Evolutionary conservation across 768 basidiomycete genomes (phyloP).

Genomic region (Russula compacta): DNA sequence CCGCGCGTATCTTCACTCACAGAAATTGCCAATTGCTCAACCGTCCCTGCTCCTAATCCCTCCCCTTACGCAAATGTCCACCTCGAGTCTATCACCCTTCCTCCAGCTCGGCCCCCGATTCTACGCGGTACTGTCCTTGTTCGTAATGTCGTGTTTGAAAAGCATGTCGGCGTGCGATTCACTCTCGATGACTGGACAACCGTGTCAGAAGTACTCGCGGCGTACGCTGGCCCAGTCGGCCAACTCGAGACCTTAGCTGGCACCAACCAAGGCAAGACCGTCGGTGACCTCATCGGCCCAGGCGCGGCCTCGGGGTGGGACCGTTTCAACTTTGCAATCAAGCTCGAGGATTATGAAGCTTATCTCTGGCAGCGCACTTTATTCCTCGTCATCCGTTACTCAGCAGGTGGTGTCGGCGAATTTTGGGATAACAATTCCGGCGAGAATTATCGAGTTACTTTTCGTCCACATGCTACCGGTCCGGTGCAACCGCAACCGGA

Average conservation of each 20-base stretch:
- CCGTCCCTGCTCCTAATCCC: slow-evolving; percentile 29
- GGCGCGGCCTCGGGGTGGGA: slow-evolving; percentile 24
- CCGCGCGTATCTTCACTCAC: slow-evolving; percentile 20
- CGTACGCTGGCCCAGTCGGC: slow-evolving; percentile 32
- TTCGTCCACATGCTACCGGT: slow-evolving; percentile 31
- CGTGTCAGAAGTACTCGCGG: slow-evolving; percentile 66
- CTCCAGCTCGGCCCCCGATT: slow-evolving; percentile 29
- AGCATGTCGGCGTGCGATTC: slow-evolving; percentile 77
- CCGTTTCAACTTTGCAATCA: slow-evolving; percentile 43
- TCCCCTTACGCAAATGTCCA: slow-evolving; percentile 28
- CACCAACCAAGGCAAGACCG: slow-evolving; percentile 21
- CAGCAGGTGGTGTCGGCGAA: slow-evolving; percentile 45
- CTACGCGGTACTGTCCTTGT: slow-evolving; percentile 75
- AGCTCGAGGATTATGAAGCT: slow-evolving; percentile 61
- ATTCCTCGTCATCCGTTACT: slow-evolving; percentile 53
- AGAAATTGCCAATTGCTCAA: slow-evolving; percentile 26
- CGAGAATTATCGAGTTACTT: slow-evolving; percentile 68
- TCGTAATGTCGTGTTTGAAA: slow-evolving; percentile 79
- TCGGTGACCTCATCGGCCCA: slow-evolving; percentile 35
- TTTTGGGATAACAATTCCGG: slow-evolving; percentile 92
- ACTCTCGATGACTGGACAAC: slow-evolving; percentile 95
- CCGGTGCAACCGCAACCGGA: slow-evolving; percentile 9
- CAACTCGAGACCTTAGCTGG: slow-evolving; percentile 27
- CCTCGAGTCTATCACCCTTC: slow-evolving; percentile 33
- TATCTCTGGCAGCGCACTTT: slow-evolving; percentile 43